These are phyloP conservation scores for Eurotiales sp. DNA, from an alignment of 2,329 filamentous ascomycete species.

Conservation along the genomic window DNA sequence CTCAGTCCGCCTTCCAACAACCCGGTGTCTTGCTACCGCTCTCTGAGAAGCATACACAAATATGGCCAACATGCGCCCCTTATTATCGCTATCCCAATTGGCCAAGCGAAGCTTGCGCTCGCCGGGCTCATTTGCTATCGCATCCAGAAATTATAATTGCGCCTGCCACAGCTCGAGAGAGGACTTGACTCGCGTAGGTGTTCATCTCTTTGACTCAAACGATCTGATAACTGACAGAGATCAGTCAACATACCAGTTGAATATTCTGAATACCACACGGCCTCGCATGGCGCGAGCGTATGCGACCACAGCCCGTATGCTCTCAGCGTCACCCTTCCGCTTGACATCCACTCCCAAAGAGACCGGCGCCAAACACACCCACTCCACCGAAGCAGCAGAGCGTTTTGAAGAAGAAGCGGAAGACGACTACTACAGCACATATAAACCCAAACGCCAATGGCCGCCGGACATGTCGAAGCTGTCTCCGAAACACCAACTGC, in stretches of 20 bases:
- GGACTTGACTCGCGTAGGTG: not conserved
- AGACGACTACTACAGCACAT: slow-evolving; percentile 49
- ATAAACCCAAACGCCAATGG: slow-evolving; percentile 60
- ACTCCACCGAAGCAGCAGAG: too few species aligned
- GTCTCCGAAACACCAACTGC: slow-evolving; percentile 63
- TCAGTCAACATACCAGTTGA: not conserved
- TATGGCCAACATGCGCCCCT: not conserved
- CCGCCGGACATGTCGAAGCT: slow-evolving; percentile 62
- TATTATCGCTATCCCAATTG: slow-evolving; percentile 1
- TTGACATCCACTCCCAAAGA: not conserved
- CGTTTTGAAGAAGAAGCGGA: not conserved
- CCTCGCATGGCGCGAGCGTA: not conserved
- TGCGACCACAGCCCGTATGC: not conserved
- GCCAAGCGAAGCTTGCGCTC: not conserved
- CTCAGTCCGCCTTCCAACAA: not conserved
- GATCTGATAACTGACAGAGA: not conserved
- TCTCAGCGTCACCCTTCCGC: slow-evolving; percentile 13
- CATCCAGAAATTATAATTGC: slow-evolving; percentile 9
- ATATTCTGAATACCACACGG: not conserved
- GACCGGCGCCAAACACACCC: not conserved
- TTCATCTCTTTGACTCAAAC: not conserved
- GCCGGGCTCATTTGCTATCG: not conserved
- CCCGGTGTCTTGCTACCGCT: not conserved
- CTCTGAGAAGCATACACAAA: not conserved
- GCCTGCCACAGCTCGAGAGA: not conserved